A percentile compares a stretch with the other conserved stretches of the same genome.
Evolutionary conservation across 441 rosid genomes (phyloP).

Genomic region (Hypseocharis bilobata): DNA sequence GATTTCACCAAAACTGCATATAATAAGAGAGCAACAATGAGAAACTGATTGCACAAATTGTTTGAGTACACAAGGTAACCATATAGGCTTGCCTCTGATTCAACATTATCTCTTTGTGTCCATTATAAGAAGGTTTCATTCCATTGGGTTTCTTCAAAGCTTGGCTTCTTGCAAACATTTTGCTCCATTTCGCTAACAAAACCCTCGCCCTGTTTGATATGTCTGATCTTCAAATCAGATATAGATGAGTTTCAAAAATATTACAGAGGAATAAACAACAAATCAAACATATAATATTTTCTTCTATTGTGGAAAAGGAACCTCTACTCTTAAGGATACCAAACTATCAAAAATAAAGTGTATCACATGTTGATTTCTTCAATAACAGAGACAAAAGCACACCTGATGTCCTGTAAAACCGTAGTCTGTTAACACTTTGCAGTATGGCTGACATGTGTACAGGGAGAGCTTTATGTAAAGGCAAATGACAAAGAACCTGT

Average conservation of each 20-base stretch:
- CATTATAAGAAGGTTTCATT: slow-evolving; percentile 39
- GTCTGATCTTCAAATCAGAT: slow-evolving; percentile 97
- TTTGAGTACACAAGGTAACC: slow-evolving; percentile 17
- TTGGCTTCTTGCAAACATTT: slow-evolving; percentile 67
- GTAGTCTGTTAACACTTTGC: slow-evolving; percentile 73
- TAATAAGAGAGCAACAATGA: slow-evolving; percentile 25
- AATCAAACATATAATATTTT: background rate
- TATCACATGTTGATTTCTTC: background rate
- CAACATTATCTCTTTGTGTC: slow-evolving; percentile 60
- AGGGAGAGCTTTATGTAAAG: slow-evolving; percentile 77
- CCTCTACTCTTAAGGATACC: background rate
- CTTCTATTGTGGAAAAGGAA: background rate
- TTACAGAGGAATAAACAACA: slow-evolving; percentile 18
- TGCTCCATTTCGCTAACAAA: slow-evolving; percentile 88
- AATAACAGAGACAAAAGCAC: slow-evolving; percentile 27
- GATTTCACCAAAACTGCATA: slow-evolving; percentile 70
- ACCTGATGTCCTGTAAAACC: slow-evolving; percentile 81
- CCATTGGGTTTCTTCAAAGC: slow-evolving; percentile 65
- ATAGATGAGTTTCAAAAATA: slow-evolving; percentile 60
- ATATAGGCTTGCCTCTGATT: slow-evolving; percentile 62
- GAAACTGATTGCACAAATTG: slow-evolving; percentile 20
- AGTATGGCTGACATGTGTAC: slow-evolving; percentile 86
- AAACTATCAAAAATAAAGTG: background rate
- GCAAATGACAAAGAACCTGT: slow-evolving; percentile 87
- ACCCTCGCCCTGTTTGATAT: slow-evolving; percentile 96